Base-by-base conservation (phyloP, 805 yeast genomes). In the Candida coquimbonensis region DNA sequence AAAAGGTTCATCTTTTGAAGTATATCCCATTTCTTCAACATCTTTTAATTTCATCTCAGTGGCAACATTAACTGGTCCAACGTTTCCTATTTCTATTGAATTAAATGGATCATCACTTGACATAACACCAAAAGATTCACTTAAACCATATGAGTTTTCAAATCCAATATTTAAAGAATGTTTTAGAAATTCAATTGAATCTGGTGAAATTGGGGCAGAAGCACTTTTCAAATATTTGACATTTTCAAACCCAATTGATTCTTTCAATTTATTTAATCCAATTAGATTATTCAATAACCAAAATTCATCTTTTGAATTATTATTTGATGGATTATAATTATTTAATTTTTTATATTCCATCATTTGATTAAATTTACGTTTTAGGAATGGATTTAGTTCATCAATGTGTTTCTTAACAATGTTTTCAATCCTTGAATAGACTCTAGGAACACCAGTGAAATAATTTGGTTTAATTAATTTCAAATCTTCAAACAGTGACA, bases 111-210 rank as follows among this genome's bases (percentile, higher is more conserved):
- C 61, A 11, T 72, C 60, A 11, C 69, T 51, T 21, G 69, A 62
- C 43, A 74, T 56, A 5, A 81, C 83, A 2, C 83, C 85, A 55
- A 80, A 74, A 14, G 81, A 69, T 60, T 81, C 88, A 7, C 86
- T 80, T 49, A 78, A 64, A 5, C 87, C 86, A 60, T 78, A 78
- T 14, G 82, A 82, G 54, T 76, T 79, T 12, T 64, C 50, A 49
- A 77, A 57, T 1, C 67, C 58, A 32, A 70, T 55, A 37, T 72
- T 71, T 39, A 81, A 66, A 0, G 78, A 62, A 7, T 77, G 75
- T 56, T 75, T 74, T 49, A 81, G 57, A 59, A 78, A 81, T 50
- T 66, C 69, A 27, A 78, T 66, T 3, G 83, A 74, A 42, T 69
- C 74, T 14, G 73, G 69, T 38, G 78, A 67, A 47, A 81, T 70